Evolutionary conservation across 306 rosid species (phyloP), one percentile per base, ranked within the genome.

Genomic region (Sesbania bispinosa): DNA sequence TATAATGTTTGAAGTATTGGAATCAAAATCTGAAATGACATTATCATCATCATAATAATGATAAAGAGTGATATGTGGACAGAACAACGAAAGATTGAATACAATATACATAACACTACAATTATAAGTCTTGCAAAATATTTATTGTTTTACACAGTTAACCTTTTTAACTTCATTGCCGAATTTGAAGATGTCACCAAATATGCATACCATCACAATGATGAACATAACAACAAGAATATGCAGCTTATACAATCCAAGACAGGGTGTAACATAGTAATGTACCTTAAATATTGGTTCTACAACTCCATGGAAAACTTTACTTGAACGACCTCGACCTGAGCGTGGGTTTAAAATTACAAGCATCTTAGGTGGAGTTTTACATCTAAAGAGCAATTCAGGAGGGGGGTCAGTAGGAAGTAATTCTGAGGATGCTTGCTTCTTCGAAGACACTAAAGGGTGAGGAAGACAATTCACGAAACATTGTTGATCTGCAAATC

Each of bases 401-500:
- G 99, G 94, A 76, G 99, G 97, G 62, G 93, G 88, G 58, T 94
- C 99, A 4, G 83, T 70, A 46, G 82, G 95, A 79, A 86, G 69
- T 71, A 94, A 82, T 69, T 91, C 99, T 46, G 97, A 88, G 75
- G 99, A 94, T 26, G 96, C 96, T 75, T 94, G 97, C 91, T 91
- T 94, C 86, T 94, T 94, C 6, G 96, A 91, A 62, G 97, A 91
- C 64, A 81, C 76, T 85, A 89, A 84, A 16, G 99, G 99, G 69
- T 94, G 99, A 53, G 99, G 99, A 73, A 94, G 89, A 84, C 96
- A 91, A 80, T 94, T 89, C 65, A 94, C 81, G 4, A 81, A 89
- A 78, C 99, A 94, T 39, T 91, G 95, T 77, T 94, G 99, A 82
- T 94, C 99, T 10, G 99, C 99, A 88, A 91, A 88, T 48, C 93